Evolutionary conservation across 192 early-diverging fungal genomes (phyloP).

Genomic region (Coemansia furcata): DNA sequence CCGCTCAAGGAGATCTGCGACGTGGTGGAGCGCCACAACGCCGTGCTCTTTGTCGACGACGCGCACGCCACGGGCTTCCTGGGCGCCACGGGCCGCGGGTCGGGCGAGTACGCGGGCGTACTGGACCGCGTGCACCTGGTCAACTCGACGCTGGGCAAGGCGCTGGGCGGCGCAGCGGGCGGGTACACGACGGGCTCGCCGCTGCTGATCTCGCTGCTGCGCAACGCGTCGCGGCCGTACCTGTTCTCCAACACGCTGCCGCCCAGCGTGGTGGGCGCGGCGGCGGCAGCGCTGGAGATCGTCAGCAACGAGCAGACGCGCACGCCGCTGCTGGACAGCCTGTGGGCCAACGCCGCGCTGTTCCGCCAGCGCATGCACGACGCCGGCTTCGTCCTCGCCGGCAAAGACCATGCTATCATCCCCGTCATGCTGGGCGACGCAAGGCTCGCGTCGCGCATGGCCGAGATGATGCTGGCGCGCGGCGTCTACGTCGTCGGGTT

Average conservation of each 20-base stretch:
- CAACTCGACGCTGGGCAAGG: conserved; percentile 62
- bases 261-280: conserved; percentile 56
- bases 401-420: conserved; percentile 58
- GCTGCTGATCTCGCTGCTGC: conserved; percentile 48
- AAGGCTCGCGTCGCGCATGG: conserved; percentile 51
- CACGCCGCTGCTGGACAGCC: conserved; percentile 49
- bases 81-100: conserved; percentile 63
- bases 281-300: conserved; percentile 54
- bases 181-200: conserved; percentile 51
- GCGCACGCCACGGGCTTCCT: conserved; percentile 69
- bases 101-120: conserved; percentile 65
- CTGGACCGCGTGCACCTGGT: conserved; percentile 56
- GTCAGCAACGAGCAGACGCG: conserved; percentile 46
- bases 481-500: conserved; percentile 61
- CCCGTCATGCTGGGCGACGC: conserved; percentile 62
- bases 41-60: conserved; percentile 72
- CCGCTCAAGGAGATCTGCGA: conserved; percentile 63
- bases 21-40: conserved; percentile 68
- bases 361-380: conserved; percentile 60
- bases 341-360: conserved; percentile 60
- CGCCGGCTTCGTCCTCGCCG: conserved; percentile 64
- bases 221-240: conserved; percentile 57
- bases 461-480: conserved; percentile 53
- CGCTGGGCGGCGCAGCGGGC: conserved; percentile 57
- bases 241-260: conserved; percentile 60